Base-by-base conservation (phyloP, 1,139 yeast species). In the Geotrichum carabidarum region DNA sequence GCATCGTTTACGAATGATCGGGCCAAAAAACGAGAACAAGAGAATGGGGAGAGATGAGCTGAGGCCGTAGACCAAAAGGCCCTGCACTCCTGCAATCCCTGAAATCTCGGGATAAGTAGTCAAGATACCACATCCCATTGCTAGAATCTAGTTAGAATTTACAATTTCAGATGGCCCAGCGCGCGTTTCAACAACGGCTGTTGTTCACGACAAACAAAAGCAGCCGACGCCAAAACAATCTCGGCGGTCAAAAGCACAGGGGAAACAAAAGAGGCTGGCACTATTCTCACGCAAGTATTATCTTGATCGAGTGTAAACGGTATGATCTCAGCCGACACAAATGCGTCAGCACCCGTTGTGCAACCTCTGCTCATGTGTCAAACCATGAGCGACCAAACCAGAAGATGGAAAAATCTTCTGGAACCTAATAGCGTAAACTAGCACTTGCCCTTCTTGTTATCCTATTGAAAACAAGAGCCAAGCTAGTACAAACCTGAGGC, bases 231-330 rank as follows among this genome's bases (percentile, higher is more conserved):
- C 27, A 5, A 22, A 22, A 22, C 27, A 22, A 22, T 22, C 27
- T 22, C 27, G 27, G 27, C 27, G 27, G 27, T 22, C 48, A 34
- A 40, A 37, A 32, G 31, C 38, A 36, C 12, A 31, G 32, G 50
- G 53, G 43, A 46, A 48, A 38, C 52, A 57, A 51, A 32, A 32
- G 32, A 50, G 41, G 51, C 56, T 27, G 42, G 53, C 60, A 62
- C 66, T 54, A 74, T 84, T 84, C 93, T 84, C 93, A 83, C 91
- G 91, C 93, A 85, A 85, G 93, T 72, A 76, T 77, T 78, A 84
- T 72, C 89, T 84, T 86, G 91, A 75, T 86, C 93, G 93, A 85
- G 93, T 86, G 75, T 75, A 65, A 73, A 79, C 89, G 89, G 90
- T 83, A 66, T 80, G 60, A 71, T 83, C 89, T 83, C 89, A 84